Evolutionary conservation across 805 yeast species (phyloP).

Genomic region (Wickerhamomyces hampshirensis): DNA sequence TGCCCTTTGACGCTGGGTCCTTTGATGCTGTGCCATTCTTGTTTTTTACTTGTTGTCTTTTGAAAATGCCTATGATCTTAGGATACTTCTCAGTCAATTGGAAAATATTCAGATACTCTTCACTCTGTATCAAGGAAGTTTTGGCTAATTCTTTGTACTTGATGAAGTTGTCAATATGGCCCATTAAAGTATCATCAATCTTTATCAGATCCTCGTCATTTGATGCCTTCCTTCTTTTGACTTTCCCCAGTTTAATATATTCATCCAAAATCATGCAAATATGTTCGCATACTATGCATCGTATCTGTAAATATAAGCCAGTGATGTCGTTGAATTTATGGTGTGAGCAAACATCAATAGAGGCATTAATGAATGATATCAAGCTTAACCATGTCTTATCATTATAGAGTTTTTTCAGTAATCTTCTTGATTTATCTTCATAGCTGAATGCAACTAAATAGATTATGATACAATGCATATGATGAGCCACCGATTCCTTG

Average conservation of each 20-base stretch:
- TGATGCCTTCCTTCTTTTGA: conserved; percentile 4
- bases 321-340: conserved; percentile 6
- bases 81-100: conserved; percentile 11
- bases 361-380: conserved; percentile 2
- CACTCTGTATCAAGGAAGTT: conserved; percentile 7
- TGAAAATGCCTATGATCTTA: conserved; percentile 5
- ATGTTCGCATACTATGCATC: conserved; percentile 15
- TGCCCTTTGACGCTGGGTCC: background rate
- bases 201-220: conserved; percentile 2
- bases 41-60: conserved; percentile 1
- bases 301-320: conserved; percentile 16
- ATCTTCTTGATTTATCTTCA: conserved; percentile 17
- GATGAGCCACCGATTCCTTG: conserved; percentile 8
- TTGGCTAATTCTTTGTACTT: conserved; percentile 9
- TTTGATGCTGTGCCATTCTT: background rate
- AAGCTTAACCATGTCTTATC: conserved; percentile 19
- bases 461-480: conserved; percentile 17
- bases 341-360: background rate
- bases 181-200: conserved; percentile 3
- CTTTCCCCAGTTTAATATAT: conserved; percentile 6
- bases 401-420: conserved; percentile 8
- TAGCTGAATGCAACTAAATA: conserved; percentile 19
- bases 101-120: conserved; percentile 9
- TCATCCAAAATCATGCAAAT: conserved; percentile 9
- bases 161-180: conserved; percentile 3